Evolutionary conservation across 1,139 yeast species (phyloP).

Genomic region (Kodamaea alishanica): DNA sequence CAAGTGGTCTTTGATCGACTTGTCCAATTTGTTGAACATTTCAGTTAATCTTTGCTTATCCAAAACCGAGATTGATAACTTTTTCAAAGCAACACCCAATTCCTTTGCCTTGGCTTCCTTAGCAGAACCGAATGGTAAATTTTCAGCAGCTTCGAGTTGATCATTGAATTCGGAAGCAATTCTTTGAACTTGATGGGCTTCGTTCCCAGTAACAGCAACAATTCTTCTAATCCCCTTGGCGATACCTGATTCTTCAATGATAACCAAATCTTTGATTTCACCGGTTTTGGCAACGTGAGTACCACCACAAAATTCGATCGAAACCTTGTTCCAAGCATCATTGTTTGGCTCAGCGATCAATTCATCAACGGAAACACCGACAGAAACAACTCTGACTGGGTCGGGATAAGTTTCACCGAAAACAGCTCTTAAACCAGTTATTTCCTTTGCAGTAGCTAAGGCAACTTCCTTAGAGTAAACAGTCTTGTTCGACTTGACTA

Average conservation of each 20-base stretch:
- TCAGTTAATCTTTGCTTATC: slow-evolving; percentile 73
- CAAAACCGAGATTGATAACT: slow-evolving; percentile 76
- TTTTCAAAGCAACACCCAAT: slow-evolving; percentile 78
- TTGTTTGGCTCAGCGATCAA: slow-evolving; percentile 66
- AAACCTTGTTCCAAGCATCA: slow-evolving; percentile 68
- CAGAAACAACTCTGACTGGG: slow-evolving; percentile 96
- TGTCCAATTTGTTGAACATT: slow-evolving; percentile 75
- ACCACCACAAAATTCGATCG: slow-evolving; percentile 98
- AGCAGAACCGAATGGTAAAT: slow-evolving; percentile 57
- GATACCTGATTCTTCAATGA: slow-evolving; percentile 93
- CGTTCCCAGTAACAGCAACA: slow-evolving; percentile 92
- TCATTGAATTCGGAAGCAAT: slow-evolving; percentile 68
- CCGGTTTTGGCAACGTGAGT: slow-evolving; percentile 92
- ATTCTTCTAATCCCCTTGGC: slow-evolving; percentile 98
- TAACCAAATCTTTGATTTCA: slow-evolving; percentile 86
- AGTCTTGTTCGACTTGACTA: slow-evolving; percentile 63
- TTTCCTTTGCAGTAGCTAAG: slow-evolving; percentile 65
- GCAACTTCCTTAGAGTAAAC: slow-evolving; percentile 85
- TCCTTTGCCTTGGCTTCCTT: slow-evolving; percentile 82
- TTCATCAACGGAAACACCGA: slow-evolving; percentile 87
- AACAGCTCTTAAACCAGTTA: slow-evolving; percentile 90
- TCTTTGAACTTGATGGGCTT: slow-evolving; percentile 86
- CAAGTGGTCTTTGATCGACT: slow-evolving; percentile 80
- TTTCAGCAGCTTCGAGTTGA: slow-evolving; percentile 55
- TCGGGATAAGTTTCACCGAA: slow-evolving; percentile 99